These are phyloP conservation scores for Harringtonia lauricola DNA, from an alignment of 2,329 filamentous ascomycete species.

Conservation along the genomic window DNA sequence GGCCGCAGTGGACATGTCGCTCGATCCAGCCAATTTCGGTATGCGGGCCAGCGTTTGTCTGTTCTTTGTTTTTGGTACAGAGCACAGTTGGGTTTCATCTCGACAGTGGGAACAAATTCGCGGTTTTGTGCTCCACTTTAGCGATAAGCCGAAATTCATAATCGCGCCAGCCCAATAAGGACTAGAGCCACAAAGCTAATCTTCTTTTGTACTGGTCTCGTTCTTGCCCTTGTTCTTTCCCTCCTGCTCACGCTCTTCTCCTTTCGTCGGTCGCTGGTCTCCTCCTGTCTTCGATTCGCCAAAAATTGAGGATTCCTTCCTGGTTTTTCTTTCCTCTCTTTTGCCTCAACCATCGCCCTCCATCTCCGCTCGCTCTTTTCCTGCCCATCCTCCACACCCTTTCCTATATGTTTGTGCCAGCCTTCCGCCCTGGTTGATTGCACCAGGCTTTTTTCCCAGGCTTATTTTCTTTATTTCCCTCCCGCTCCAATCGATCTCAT, in stretches of 20 bases:
- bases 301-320: slow-evolving; percentile 7
- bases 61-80: too few species aligned
- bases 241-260: slow-evolving; percentile 5
- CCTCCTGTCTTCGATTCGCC: slow-evolving; percentile 8
- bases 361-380: slow-evolving; percentile 1
- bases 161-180: slow-evolving; percentile 3
- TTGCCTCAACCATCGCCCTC: slow-evolving; percentile 6
- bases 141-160: slow-evolving; percentile 6
- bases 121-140: slow-evolving; percentile 6
- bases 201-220: slow-evolving; percentile 3
- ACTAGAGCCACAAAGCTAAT: slow-evolving; percentile 2
- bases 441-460: slow-evolving; percentile 4
- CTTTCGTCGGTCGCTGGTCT: slow-evolving; percentile 4
- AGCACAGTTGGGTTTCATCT: too few species aligned
- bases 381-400: neutral
- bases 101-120: too few species aligned
- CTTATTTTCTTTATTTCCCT: neutral
- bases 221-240: neutral
- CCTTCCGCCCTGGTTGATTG: slow-evolving; percentile 8
- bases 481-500: neutral
- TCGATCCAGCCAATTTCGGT: too few species aligned
- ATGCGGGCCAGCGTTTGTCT: too few species aligned
- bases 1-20: too few species aligned
- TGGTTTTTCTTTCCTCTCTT: slow-evolving; percentile 1
- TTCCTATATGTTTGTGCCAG: slow-evolving; percentile 3